Percentiles rank a stretch among this genome's conserved stretches.
These are phyloP conservation scores for Castanea mollissima DNA, from an alignment of 306 rosid genomes.

Conservation along the genomic window DNA sequence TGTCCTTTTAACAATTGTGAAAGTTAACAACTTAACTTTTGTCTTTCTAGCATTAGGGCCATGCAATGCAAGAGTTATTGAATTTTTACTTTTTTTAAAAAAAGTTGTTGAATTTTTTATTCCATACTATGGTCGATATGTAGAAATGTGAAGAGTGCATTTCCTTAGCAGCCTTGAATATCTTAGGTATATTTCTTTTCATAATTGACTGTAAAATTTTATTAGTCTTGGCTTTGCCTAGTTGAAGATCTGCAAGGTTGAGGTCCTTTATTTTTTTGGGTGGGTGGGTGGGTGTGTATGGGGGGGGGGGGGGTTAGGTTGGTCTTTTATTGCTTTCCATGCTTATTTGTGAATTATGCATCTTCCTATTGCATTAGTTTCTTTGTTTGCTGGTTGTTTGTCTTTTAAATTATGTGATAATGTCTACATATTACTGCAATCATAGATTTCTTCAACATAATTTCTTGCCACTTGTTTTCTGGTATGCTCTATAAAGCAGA, in stretches of 20 bases:
- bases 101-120: neutral
- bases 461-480: constrained; percentile 19
- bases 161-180: neutral
- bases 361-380: constrained; percentile 1
- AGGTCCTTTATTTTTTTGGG: neutral
- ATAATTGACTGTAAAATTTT: neutral
- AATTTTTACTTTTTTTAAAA: neutral
- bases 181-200: constrained; percentile 6
- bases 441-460: neutral
- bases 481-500: constrained; percentile 44
- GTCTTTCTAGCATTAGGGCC: neutral
- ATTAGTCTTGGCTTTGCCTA: constrained; percentile 12
- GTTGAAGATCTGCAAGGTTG: neutral
- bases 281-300: too few species aligned
- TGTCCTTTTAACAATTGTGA: neutral
- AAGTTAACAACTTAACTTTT: neutral
- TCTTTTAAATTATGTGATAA: neutral
- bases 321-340: neutral
- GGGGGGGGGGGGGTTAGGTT: too few species aligned
- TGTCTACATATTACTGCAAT: neutral
- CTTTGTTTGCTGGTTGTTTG: neutral
- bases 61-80: neutral
- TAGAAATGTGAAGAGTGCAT: neutral
- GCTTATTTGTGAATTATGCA: neutral
- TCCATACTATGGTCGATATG: neutral